These are phyloP conservation scores for Linanthus parryae DNA, from an alignment of 148 eudicot genomes.

Conservation along the genomic window DNA sequence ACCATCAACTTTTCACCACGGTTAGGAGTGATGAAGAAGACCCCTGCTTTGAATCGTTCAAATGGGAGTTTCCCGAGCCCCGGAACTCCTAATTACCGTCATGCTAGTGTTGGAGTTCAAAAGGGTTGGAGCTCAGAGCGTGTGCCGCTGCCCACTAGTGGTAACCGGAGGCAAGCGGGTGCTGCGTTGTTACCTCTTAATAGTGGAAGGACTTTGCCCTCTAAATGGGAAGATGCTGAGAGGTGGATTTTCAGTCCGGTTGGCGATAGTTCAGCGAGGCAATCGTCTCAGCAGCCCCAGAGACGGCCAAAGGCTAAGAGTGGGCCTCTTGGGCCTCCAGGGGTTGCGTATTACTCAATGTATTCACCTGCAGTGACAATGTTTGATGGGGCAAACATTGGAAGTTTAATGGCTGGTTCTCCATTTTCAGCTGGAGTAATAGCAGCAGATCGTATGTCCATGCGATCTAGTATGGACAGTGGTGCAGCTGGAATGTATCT, in stretches of 20 bases:
- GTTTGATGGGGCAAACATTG: constrained; percentile 44
- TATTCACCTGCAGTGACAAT: constrained; percentile 58
- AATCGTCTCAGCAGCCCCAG: constrained; percentile 45
- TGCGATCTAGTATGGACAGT: constrained; percentile 17
- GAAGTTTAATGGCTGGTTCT: constrained; percentile 41
- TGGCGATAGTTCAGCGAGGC: constrained; percentile 45
- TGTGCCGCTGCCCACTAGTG: constrained; percentile 46
- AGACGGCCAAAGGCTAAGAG: constrained; percentile 84
- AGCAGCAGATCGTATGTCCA: constrained; percentile 45
- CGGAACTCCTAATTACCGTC: constrained; percentile 66
- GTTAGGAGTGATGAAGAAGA: constrained; percentile 52
- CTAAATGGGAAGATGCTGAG: constrained; percentile 99
- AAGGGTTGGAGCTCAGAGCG: constrained; percentile 96
- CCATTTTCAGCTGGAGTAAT: constrained; percentile 60
- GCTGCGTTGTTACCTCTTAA: constrained; percentile 48
- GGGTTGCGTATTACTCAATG: constrained; percentile 49
- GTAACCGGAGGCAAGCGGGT: constrained; percentile 48
- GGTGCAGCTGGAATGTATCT: constrained; percentile 26
- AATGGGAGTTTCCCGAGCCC: constrained; percentile 71
- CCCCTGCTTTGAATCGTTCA: constrained; percentile 19
- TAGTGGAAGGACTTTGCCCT: constrained; percentile 72
- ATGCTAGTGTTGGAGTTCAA: constrained; percentile 32
- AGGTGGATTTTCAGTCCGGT: constrained; percentile 93
- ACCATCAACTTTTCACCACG: constrained; percentile 56
- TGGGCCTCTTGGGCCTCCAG: constrained; percentile 92